Base-by-base conservation (phyloP, 306 rosid species). In the Trifolium fragiferum region DNA sequence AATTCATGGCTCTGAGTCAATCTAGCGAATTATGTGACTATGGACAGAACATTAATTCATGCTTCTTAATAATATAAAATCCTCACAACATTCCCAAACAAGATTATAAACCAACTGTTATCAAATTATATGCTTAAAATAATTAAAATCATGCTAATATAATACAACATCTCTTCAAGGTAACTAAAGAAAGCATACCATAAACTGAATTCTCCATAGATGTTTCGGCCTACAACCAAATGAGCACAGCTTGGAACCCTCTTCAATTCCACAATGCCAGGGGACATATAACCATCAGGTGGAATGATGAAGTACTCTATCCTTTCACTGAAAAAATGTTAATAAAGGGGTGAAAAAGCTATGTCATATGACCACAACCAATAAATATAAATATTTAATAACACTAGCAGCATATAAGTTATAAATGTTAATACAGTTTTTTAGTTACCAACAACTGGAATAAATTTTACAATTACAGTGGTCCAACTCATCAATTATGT, bases 191-290 rank as follows among this genome's bases (percentile, higher is more conserved):
- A 50, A 63, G 74, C 88, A 62, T 90, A 93, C 98, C 98, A 93
- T 70, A 93, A 80, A 83, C 89, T 90, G 76, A 93, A 93, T 74
- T 90, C 90, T 72, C 96, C 97, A 40, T 70, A 76, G 58, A 86
- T 76, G 76, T 86, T 85, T 70, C 75, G 85, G 55, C 96, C 89
- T 35, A 93, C 87, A 78, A 93, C 83, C 66, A 90, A 88, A 83
- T 82, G 70, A 81, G 88, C 65, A 69, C 84, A 89, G 59, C 84
- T 80, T 44, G 96, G 97, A 77, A 90, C 79, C 83, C 68, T 82
- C 87, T 90, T 90, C 84, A 90, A 83, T 62, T 88, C 96, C 86
- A 89, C 88, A 80, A 93, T 81, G 80, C 87, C 91, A 72, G 96
- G 93, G 65, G 90, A 90, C 25, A 76, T 54, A 47, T 68, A 80